Percentiles rank a stretch among this genome's conserved stretches.
These are phyloP conservation scores for Carnegiea gigantea DNA, from an alignment of 179 eudicot species.

Conservation along the genomic window DNA sequence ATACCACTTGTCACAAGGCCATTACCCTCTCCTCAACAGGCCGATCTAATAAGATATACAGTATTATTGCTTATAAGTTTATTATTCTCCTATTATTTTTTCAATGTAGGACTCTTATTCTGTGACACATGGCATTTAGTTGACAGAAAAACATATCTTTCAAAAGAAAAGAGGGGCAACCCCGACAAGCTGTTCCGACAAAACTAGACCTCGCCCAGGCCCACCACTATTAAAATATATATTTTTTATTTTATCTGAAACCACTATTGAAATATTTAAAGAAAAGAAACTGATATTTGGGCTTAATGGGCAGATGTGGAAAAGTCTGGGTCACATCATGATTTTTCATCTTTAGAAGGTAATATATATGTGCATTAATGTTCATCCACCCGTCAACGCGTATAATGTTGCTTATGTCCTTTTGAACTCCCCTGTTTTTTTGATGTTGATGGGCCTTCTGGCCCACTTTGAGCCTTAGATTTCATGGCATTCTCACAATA, in stretches of 20 bases:
- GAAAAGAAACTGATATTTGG: background rate
- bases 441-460: background rate
- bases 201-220: background rate
- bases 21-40: too few relatives aligned
- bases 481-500: background rate
- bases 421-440: background rate
- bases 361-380: background rate
- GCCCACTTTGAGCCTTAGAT: background rate
- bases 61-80: too few relatives aligned
- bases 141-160: background rate
- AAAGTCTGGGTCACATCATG: background rate
- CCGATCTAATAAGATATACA: too few relatives aligned
- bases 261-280: background rate
- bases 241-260: too few relatives aligned
- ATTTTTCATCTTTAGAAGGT: too few relatives aligned
- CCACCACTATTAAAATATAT: background rate
- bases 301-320: constrained; percentile 1
- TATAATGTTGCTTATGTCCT: background rate
- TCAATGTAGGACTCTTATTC: too few relatives aligned
- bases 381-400: background rate
- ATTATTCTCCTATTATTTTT: too few relatives aligned
- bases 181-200: constrained; percentile 12
- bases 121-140: background rate
- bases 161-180: background rate
- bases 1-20: too few relatives aligned